Evolutionary conservation across 768 basidiomycete species (phyloP).

Genomic region (Psilocybe cyanescens): DNA sequence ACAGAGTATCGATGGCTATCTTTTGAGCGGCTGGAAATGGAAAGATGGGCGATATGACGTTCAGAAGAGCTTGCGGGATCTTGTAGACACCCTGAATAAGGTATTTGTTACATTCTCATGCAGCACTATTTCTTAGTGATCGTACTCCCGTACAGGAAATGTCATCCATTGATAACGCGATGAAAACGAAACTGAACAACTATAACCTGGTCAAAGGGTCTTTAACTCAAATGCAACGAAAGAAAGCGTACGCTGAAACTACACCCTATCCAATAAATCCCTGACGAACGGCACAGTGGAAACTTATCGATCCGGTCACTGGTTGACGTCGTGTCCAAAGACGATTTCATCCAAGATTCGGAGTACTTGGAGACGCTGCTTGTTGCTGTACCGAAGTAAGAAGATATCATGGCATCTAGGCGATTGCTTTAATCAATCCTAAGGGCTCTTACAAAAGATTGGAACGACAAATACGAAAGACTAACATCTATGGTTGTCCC

Average conservation of each 20-base stretch:
- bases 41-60: conserved; percentile 90
- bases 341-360: conserved; percentile 84
- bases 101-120: conserved; percentile 38
- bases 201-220: conserved; percentile 96
- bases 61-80: conserved; percentile 80
- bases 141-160: conserved; percentile 70
- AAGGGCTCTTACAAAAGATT: conserved; percentile 84
- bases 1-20: conserved; percentile 74
- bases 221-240: conserved; percentile 89
- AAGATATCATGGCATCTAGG: conserved; percentile 17
- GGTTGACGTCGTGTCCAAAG: conserved; percentile 79
- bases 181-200: conserved; percentile 88
- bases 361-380: conserved; percentile 93
- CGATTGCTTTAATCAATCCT: conserved; percentile 32
- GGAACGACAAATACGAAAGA: conserved; percentile 89
- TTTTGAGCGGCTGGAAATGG: conserved; percentile 89
- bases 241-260: conserved; percentile 69
- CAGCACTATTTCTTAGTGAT: conserved; percentile 10
- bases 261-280: background rate
- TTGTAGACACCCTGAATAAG: conserved; percentile 85
- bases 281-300: conserved; percentile 56
- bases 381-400: conserved; percentile 93
- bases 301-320: conserved; percentile 93
- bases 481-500: conserved; percentile 91
- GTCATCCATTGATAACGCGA: conserved; percentile 89